phyloP scores from a whole-genome alignment of 495 filamentous ascomycete species.

The Extremus antarcticus region DNA sequence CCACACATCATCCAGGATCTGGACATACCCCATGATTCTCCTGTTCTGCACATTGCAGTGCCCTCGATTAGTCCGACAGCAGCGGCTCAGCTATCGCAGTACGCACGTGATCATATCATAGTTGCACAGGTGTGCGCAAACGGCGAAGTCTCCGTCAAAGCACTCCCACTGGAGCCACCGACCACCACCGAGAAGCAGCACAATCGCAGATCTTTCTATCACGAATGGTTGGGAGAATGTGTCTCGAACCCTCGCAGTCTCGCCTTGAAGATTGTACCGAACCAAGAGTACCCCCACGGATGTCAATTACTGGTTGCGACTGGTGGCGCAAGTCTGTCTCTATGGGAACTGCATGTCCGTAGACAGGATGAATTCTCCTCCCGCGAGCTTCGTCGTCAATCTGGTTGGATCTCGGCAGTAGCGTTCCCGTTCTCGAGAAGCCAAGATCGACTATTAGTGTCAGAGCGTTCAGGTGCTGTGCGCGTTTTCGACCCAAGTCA shows the following conservation, averaged over 20 bases:
- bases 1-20: constrained; percentile 31
- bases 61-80: constrained; percentile 20
- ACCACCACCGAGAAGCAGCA: background rate
- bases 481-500: constrained; percentile 47
- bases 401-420: constrained; percentile 49
- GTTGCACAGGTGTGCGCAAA: constrained; percentile 64
- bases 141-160: constrained; percentile 54
- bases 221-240: background rate
- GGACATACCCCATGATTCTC: constrained; percentile 26
- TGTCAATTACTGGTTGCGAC: background rate
- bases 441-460: constrained; percentile 52
- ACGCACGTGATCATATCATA: constrained; percentile 46
- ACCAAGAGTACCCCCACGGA: background rate
- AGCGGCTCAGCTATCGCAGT: background rate
- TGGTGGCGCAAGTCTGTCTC: background rate
- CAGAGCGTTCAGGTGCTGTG: constrained; percentile 55
- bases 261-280: background rate
- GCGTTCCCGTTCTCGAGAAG: constrained; percentile 60
- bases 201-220: background rate
- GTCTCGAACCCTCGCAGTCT: background rate
- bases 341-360: too few relatives aligned
- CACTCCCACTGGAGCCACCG: constrained; percentile 46
- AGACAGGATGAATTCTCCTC: too few relatives aligned
- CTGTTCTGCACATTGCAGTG: constrained; percentile 31
- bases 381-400: background rate